Evolutionary conservation across 306 rosid species (phyloP), one percentile per base, ranked within the genome.

Genomic region (Senna siamea): DNA sequence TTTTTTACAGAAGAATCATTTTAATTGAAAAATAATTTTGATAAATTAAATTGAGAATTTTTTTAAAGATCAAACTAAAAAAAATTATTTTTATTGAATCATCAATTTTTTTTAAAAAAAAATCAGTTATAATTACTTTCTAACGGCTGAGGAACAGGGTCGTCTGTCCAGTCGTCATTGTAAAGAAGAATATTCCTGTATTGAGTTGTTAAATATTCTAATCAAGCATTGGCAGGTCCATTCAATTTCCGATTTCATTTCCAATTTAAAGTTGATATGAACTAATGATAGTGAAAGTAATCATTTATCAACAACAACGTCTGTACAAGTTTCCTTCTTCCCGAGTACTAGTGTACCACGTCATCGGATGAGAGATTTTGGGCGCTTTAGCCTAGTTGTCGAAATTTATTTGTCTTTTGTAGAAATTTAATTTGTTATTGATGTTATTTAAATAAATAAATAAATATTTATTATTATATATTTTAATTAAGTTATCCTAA

Each of bases 181-280:
- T n/a, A 8, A 30, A 44, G 52, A 28, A 61, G 77, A 71, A 70
- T 70, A 76, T 70, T 75, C 67, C 23, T 17, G 6, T 22, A n/a
- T 0, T 34, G 61, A 23, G 6, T 52, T 50, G 59, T 15, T 61
- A 2, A 43, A 73, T 60, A 80, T 53, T 54, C 72, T 26, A 1
- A 26, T 35, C 34, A 12, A 79, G 37, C 34, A 74, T 59, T 69
- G 14, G 37, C 15, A 15, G 58, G 40, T 44, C 59, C 57, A 26
- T 15, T 26, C 23, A 40, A 35, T 14, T 43, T 64, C 35, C 1
- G 17, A n/a, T 23, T 52, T 35, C 9, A 11, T 23, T 50, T 23
- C 4, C 7, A 47, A 9, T 53, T 46, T 34, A 14, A 23, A 51
- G 17, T 35, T 34, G 22, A 22, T 48, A 37, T 48, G n/a, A 69